These are phyloP conservation scores for Colletotrichum acutatum DNA, from an alignment of 2,329 filamentous ascomycete genomes.

Conservation along the genomic window DNA sequence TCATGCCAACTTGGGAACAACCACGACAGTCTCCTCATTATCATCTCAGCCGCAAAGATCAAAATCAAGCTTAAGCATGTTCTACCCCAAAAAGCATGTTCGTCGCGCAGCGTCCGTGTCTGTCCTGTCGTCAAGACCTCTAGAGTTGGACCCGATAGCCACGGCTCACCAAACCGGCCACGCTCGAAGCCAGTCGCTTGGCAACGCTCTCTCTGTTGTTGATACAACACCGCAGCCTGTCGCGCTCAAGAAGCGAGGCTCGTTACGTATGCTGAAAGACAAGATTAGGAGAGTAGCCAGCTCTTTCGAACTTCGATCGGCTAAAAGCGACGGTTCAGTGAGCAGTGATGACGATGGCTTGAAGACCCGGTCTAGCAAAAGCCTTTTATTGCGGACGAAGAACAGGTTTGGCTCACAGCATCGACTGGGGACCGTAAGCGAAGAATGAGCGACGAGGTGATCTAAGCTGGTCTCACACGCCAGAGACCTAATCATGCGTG, in stretches of 20 bases:
- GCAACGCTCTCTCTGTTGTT: neutral
- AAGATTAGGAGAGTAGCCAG: slow-evolving; percentile 30
- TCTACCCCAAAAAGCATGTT: neutral
- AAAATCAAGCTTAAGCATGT: neutral
- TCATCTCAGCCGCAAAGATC: neutral
- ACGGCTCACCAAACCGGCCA: neutral
- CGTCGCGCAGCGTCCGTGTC: slow-evolving; percentile 9
- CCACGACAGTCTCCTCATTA: neutral
- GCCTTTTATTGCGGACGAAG: slow-evolving; percentile 14
- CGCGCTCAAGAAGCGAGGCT: slow-evolving; percentile 6
- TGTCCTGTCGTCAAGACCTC: neutral
- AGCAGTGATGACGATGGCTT: neutral
- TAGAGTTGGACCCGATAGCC: neutral
- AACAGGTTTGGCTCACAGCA: slow-evolving; percentile 8
- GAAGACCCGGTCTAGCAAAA: slow-evolving; percentile 20
- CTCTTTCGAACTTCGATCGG: slow-evolving; percentile 25
- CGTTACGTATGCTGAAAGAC: slow-evolving; percentile 10
- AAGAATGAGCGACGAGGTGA: slow-evolving; percentile 1
- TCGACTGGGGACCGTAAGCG: slow-evolving; percentile 23
- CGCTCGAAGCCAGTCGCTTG: slow-evolving; percentile 5
- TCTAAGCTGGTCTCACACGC: neutral
- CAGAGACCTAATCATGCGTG: neutral
- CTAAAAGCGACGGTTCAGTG: neutral
- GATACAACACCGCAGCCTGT: neutral
- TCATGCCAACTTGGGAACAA: neutral